Evolutionary conservation across 2,329 filamentous ascomycete species (phyloP), one percentile per base, ranked within the genome.

Genomic region (Phialophora verrucosa): DNA sequence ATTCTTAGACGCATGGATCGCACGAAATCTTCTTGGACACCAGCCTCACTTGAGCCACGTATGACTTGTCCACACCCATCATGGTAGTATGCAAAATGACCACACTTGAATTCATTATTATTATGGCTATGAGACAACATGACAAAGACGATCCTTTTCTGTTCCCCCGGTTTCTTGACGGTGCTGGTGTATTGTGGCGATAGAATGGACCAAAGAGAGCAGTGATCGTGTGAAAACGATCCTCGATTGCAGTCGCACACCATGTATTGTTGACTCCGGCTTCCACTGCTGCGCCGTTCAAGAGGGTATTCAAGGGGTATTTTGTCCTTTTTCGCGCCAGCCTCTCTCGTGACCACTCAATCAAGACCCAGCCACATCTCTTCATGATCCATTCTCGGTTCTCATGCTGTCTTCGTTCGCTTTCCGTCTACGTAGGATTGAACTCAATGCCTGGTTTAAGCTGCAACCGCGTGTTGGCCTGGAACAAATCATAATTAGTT

Each of bases 401-500:
- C 20, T 53, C 49, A 11, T 53, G 20, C 29, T 42, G 10, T 29
- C 4, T 20, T 62, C 31, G 49, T 54, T 8, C 17, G 32, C 59
- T 53, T 17, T 53, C 25, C 17, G 27, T 27, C 32, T 62, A 12
- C 32, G 27, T n/a, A 20, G 27, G 4, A 5, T 49, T 12, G 59
- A 5, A 17, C 25, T 50, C 23, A 8, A n/a, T 23, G 29, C 38
- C n/a, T 5, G 53, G 7, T n/a, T 47, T 60, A 66, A 63, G 64
- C 64, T 14, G 64, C 38, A 23, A 62, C 64, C 38, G 64, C 64
- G 50, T 69, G 68, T 67, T 69, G 68, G 35, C 68, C 68, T 69
- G 49, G 23, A 31, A 25, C 12, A 23, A 12, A 8, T 35, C 32
- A 38, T 54, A 27, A 53, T 49, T 17, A 23, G 25, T 31, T 42